These are phyloP conservation scores for Colletotrichum melonis DNA, from an alignment of 2,329 filamentous ascomycete genomes.

Conservation along the genomic window DNA sequence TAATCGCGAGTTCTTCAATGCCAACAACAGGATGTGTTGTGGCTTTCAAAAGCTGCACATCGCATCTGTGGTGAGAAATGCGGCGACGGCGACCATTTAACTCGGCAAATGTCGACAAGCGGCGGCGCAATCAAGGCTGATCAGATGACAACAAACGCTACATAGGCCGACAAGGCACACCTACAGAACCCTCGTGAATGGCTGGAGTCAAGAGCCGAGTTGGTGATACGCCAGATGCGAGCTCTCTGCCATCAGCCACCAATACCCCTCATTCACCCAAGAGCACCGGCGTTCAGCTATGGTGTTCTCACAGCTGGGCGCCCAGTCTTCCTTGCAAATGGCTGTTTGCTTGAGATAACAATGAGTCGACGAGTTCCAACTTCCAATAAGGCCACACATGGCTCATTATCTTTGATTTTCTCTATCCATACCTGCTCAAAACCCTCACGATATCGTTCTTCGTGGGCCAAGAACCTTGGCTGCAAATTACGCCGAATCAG, in stretches of 20 bases:
- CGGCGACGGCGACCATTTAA: neutral
- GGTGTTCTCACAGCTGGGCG: neutral
- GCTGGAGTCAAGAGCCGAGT: neutral
- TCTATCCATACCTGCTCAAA: neutral
- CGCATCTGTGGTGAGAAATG: neutral
- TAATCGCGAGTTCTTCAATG: neutral
- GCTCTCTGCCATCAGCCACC: neutral
- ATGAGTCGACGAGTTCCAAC: neutral
- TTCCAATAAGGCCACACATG: neutral
- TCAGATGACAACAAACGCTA: neutral
- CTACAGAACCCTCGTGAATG: neutral
- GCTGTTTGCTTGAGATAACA: neutral
- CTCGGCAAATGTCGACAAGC: neutral
- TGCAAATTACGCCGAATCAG: constrained; percentile 9
- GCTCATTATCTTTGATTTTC: neutral
- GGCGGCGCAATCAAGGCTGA: neutral
- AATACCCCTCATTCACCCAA: neutral
- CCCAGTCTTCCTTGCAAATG: neutral
- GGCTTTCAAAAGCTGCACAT: neutral
- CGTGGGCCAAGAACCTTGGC: constrained; percentile 26
- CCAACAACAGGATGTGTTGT: neutral
- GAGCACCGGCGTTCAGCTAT: neutral
- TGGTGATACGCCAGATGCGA: neutral
- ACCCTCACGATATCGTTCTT: neutral
- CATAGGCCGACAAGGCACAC: neutral